Base-by-base conservation (phyloP, 2,329 filamentous ascomycete genomes). In the Stachybotrys chartarum region DNA sequence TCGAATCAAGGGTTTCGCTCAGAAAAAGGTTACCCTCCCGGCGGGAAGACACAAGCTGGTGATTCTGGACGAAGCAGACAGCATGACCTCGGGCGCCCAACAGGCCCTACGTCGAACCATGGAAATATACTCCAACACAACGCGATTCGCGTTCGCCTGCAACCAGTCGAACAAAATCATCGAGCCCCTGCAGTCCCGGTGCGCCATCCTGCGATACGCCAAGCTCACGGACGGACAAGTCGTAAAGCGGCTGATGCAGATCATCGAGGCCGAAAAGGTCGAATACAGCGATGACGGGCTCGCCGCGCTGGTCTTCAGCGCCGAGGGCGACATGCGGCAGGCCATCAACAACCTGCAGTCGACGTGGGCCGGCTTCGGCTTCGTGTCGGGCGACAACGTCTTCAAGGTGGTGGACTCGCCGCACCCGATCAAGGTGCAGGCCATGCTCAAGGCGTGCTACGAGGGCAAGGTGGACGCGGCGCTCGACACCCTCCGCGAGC, bases 101-200 rank as follows among this genome's bases (percentile, higher is more conserved):
- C 94, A 97, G 74, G 94, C 94, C 18, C 81, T 99, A 42, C 84
- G 94, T 62, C 82, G 94, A 59, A 99, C 94, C 0, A 99, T 99
- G 94, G 94, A 99, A 72, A 99, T 97, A 53, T 97, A 97, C 76
- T 95, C 91, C 47, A 87, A 91, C 59, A 99, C 94, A 1, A 99
- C 94, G 2, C 84, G 94, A 56, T 99, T 99, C 68, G 94, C 94
- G 0, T 99, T 99, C 67, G 94, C 94, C 2, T 99, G 94, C 79
- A 99, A 99, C 72, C 91, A 96, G 76, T 94, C 89, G 59, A 99
- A 97, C 78, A 99, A 97, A 75, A 97, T 99, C 69, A 99, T 99
- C 71, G 94, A 99, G 72, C 94, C 94, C n/a, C 79, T 99, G 53
- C 94, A 99, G 72, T 97, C 92, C 17, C 85, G 94, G 65, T 99